Conservation (phyloP, 805 yeast species). For the Yarrowia yakushimensis region DNA sequence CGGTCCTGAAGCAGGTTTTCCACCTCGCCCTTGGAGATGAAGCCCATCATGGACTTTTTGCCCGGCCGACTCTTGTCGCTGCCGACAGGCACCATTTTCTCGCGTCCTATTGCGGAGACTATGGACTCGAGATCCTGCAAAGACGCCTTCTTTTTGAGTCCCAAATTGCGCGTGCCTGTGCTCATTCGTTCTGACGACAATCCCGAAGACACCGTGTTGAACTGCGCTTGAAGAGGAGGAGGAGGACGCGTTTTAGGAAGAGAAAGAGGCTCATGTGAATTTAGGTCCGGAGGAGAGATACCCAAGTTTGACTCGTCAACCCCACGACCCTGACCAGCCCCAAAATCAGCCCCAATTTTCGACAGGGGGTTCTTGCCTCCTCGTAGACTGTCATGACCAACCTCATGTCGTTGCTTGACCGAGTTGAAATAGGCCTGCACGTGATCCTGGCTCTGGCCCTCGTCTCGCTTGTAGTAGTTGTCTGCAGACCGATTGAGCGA, state of each 20-base stretch:
- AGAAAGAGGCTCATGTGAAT: neutral
- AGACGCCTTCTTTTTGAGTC: neutral
- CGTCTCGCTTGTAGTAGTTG: neutral
- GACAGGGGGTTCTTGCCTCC: no score
- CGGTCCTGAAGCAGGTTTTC: neutral
- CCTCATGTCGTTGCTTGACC: neutral
- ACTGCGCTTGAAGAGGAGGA: neutral
- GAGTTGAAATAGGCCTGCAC: neutral
- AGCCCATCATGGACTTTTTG: constrained; percentile 12
- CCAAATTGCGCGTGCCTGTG: neutral
- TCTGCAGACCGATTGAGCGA: neutral
- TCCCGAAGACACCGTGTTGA: neutral
- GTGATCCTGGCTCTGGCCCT: neutral
- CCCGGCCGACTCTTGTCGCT: neutral
- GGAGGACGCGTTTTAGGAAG: neutral
- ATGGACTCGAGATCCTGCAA: neutral
- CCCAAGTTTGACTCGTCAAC: neutral
- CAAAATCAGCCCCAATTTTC: neutral
- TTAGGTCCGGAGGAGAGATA: neutral
- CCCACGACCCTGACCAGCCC: neutral
- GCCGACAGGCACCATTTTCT: neutral
- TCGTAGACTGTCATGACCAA: neutral
- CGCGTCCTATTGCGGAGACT: neutral
- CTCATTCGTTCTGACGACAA: neutral
- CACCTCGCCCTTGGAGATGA: constrained; percentile 14